These are phyloP conservation scores for Naganishia cerealis DNA, from an alignment of 1,284 basidiomycete genomes.

Conservation along the genomic window DNA sequence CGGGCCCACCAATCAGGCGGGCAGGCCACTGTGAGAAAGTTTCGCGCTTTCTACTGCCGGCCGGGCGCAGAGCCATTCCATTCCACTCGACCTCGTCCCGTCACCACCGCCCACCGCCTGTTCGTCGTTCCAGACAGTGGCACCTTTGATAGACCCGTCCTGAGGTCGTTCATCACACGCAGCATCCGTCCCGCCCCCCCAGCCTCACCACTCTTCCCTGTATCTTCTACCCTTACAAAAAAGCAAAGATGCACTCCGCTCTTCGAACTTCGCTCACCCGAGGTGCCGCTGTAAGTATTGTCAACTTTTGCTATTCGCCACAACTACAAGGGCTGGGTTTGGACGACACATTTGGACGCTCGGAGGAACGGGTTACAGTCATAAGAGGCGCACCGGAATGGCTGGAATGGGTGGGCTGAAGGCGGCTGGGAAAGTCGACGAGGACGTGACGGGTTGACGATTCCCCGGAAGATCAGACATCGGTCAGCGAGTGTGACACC, in stretches of 20 bases:
- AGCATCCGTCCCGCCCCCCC: constrained; percentile 38
- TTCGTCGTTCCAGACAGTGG: constrained; percentile 7
- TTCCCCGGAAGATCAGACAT: neutral
- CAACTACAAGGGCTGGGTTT: neutral
- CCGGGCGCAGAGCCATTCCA: neutral
- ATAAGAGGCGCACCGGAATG: neutral
- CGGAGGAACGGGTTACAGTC: constrained; percentile 24
- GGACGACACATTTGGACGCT: neutral
- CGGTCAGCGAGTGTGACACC: neutral
- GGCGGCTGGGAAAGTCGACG: neutral
- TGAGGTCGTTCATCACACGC: neutral
- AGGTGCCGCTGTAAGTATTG: constrained; percentile 37
- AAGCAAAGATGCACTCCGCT: constrained; percentile 73
- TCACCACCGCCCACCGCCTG: constrained; percentile 3
- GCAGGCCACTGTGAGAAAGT: constrained; percentile 10
- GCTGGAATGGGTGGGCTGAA: constrained; percentile 3
- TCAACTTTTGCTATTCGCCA: neutral
- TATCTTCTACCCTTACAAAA: constrained; percentile 35
- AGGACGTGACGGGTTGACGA: neutral
- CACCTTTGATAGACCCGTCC: neutral
- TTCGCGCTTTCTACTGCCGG: constrained; percentile 11
- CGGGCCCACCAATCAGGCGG: neutral
- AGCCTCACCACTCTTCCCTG: constrained; percentile 47
- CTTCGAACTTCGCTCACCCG: constrained; percentile 68
- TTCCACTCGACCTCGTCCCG: constrained; percentile 12